These are phyloP conservation scores for Fusarium multiceps DNA, from an alignment of 2,329 filamentous ascomycete species.

Conservation along the genomic window DNA sequence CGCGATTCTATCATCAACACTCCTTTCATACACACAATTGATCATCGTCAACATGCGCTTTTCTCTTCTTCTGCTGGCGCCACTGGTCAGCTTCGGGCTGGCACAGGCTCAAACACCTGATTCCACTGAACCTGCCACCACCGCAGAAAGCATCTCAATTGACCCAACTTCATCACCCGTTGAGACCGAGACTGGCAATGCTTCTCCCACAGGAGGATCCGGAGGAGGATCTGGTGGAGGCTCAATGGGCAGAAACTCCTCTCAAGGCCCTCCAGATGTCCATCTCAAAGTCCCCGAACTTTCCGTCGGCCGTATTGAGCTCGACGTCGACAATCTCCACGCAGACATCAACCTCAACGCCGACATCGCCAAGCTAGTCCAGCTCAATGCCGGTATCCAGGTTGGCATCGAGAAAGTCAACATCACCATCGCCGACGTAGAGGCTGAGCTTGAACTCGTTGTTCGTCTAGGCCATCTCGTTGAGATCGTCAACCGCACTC, in stretches of 20 bases:
- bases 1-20: background rate
- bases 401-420: slow-evolving; percentile 27
- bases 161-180: slow-evolving; percentile 2
- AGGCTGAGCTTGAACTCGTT: slow-evolving; percentile 26
- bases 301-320: slow-evolving; percentile 26
- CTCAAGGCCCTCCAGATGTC: slow-evolving; percentile 25
- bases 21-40: background rate
- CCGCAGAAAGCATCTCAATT: slow-evolving; percentile 26
- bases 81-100: slow-evolving; percentile 3
- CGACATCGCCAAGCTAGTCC: slow-evolving; percentile 19
- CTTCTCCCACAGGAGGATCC: background rate
- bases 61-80: slow-evolving; percentile 18
- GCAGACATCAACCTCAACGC: slow-evolving; percentile 32
- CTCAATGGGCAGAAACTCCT: slow-evolving; percentile 9
- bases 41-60: slow-evolving; percentile 10
- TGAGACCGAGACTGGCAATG: background rate
- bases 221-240: background rate
- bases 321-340: slow-evolving; percentile 26
- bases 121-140: slow-evolving; percentile 21
- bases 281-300: slow-evolving; percentile 26
- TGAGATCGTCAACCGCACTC: slow-evolving; percentile 26
- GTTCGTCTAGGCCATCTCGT: slow-evolving; percentile 24
- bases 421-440: slow-evolving; percentile 24
- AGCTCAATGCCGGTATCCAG: slow-evolving; percentile 25
- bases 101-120: slow-evolving; percentile 25